A percentile compares a stretch with the other conserved stretches of the same genome.
phyloP scores from a whole-genome alignment of 495 filamentous ascomycete species.

The Penicillium antarcticum region DNA sequence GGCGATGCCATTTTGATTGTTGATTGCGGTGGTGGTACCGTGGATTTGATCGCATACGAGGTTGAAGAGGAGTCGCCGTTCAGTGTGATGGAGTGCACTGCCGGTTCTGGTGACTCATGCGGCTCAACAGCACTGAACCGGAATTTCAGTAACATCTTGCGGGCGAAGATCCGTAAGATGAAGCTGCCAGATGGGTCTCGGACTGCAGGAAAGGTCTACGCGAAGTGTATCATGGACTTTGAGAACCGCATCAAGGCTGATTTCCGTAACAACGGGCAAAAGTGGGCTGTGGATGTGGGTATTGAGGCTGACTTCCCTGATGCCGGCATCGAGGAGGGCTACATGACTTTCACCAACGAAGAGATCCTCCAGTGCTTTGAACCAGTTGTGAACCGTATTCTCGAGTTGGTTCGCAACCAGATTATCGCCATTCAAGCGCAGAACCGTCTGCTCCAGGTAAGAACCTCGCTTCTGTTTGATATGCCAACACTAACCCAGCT shows the following conservation, averaged over 20 bases:
- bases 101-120: slow-evolving; percentile 75
- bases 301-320: slow-evolving; percentile 79
- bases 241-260: slow-evolving; percentile 81
- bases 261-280: slow-evolving; percentile 78
- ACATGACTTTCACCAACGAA: slow-evolving; percentile 82
- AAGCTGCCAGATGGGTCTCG: slow-evolving; percentile 76
- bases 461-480: slow-evolving; percentile 4
- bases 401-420: slow-evolving; percentile 75
- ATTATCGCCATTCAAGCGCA: slow-evolving; percentile 80
- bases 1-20: slow-evolving; percentile 76
- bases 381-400: slow-evolving; percentile 73
- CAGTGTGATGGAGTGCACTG: slow-evolving; percentile 73
- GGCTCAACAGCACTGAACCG: slow-evolving; percentile 77
- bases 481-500: slow-evolving; percentile 18
- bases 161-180: slow-evolving; percentile 81
- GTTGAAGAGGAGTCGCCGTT: slow-evolving; percentile 77
- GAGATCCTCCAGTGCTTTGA: slow-evolving; percentile 81
- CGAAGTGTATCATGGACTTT: slow-evolving; percentile 84
- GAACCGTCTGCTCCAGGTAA: slow-evolving; percentile 67
- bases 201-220: slow-evolving; percentile 74
- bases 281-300: slow-evolving; percentile 80
- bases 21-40: slow-evolving; percentile 77
- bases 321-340: slow-evolving; percentile 75
- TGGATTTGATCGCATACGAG: slow-evolving; percentile 79
- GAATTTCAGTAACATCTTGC: slow-evolving; percentile 76